A percentile compares a stretch with the other conserved stretches of the same genome.
phyloP scores from a whole-genome alignment of 805 yeast species.

The Ogataea parapolymorpha region DNA sequence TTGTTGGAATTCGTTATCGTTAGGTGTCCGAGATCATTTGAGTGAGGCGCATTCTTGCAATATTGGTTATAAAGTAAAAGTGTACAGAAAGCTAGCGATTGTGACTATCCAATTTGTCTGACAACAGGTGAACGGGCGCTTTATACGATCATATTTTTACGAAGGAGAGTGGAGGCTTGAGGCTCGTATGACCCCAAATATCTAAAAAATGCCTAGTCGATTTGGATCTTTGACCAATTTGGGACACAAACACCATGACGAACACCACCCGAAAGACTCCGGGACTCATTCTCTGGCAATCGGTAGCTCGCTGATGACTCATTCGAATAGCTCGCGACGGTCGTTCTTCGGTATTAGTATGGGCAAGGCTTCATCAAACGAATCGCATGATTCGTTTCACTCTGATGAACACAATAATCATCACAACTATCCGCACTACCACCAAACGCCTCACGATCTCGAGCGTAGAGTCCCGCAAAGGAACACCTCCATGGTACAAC shows the following conservation, averaged over 20 bases:
- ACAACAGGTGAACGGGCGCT: background rate
- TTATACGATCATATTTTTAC: background rate
- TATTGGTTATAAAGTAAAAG: background rate
- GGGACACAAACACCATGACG: constrained; percentile 27
- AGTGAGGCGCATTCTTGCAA: background rate
- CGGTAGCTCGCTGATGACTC: constrained; percentile 23
- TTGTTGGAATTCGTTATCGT: background rate
- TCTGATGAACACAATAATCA: constrained; percentile 27
- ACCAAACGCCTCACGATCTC: constrained; percentile 17
- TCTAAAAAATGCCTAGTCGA: constrained; percentile 30
- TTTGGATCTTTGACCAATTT: constrained; percentile 25
- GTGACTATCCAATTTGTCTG: background rate
- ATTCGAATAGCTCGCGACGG: constrained; percentile 24
- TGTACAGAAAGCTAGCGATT: background rate
- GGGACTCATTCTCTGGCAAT: constrained; percentile 14
- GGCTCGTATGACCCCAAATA: background rate
- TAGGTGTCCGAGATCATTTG: background rate
- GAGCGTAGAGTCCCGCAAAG: constrained; percentile 10
- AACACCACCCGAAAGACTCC: constrained; percentile 13
- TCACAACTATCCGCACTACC: constrained; percentile 15
- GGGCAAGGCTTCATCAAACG: constrained; percentile 30
- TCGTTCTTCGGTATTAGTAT: constrained; percentile 30
- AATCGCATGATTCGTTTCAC: constrained; percentile 25
- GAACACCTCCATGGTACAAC: constrained; percentile 58
- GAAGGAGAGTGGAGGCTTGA: background rate